Evolutionary conservation across 352 stramenopile genomes (phyloP).

Genomic region (Pythium diclinum): DNA sequence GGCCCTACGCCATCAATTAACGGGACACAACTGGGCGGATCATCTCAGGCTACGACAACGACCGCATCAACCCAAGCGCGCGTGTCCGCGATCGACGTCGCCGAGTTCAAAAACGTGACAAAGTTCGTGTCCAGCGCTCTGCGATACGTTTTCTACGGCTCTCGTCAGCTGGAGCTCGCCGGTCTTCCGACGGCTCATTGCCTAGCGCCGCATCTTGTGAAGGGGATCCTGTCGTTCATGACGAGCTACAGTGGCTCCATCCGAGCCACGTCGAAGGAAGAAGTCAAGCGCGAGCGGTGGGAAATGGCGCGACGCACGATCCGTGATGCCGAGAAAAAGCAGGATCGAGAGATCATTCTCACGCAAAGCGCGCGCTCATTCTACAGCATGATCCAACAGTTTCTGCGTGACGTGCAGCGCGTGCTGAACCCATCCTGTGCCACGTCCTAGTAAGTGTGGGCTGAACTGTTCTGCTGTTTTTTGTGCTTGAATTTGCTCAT

Average conservation of each 20-base stretch:
- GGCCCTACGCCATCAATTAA: not conserved
- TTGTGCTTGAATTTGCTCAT: not conserved
- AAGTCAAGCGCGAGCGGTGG: conserved; percentile 84
- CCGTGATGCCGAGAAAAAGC: conserved; percentile 61
- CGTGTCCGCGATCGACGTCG: conserved; percentile 48
- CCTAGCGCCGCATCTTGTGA: conserved; percentile 60
- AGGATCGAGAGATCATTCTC: conserved; percentile 73
- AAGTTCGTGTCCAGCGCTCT: conserved; percentile 75
- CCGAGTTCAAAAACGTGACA: conserved; percentile 74
- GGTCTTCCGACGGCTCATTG: conserved; percentile 73
- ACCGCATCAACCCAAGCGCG: conserved; percentile 3
- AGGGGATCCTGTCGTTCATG: conserved; percentile 56
- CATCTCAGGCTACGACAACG: not conserved
- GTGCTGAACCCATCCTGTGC: conserved; percentile 80
- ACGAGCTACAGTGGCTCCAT: conserved; percentile 65
- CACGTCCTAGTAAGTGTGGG: conserved; percentile 34
- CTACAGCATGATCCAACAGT: conserved; percentile 81
- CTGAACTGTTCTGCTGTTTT: not conserved
- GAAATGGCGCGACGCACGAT: conserved; percentile 71
- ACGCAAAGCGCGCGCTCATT: conserved; percentile 75
- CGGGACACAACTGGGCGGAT: not conserved
- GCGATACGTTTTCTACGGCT: conserved; percentile 80
- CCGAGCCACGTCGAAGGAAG: conserved; percentile 59
- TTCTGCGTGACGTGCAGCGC: conserved; percentile 68
- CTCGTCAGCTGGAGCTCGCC: conserved; percentile 70